Evolutionary conservation across 305 asterid genomes (phyloP).

Genomic region (Fraxinus platypoda): DNA sequence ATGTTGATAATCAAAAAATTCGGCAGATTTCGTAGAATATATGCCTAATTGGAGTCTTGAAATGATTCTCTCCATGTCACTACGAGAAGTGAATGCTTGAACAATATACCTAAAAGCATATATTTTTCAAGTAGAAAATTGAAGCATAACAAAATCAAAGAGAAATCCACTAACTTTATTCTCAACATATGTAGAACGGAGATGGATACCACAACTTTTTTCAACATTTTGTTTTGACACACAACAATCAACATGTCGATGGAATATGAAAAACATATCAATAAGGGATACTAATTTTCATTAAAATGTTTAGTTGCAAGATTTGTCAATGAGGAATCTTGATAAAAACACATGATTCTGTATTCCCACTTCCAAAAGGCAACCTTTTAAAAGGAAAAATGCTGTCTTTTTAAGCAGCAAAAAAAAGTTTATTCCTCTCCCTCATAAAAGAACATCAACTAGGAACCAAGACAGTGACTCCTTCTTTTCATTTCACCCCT

Average conservation of each 20-base stretch:
- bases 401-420: constrained; percentile 45
- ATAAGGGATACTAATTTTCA: background rate
- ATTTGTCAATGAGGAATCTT: constrained; percentile 40
- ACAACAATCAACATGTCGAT: background rate
- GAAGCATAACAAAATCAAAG: background rate
- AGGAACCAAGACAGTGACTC: constrained; percentile 69
- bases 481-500: constrained; percentile 66
- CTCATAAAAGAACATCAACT: constrained; percentile 77
- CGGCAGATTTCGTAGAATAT: background rate
- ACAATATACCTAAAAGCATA: background rate
- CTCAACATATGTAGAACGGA: background rate
- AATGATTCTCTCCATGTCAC: constrained; percentile 1
- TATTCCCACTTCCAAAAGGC: constrained; percentile 72
- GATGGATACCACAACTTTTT: background rate
- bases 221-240: background rate
- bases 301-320: background rate
- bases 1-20: background rate
- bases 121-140: background rate
- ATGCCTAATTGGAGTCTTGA: background rate
- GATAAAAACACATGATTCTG: constrained; percentile 29
- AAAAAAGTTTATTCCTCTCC: constrained; percentile 58
- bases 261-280: background rate
- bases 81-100: background rate
- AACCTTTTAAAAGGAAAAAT: constrained; percentile 64
- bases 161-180: background rate